phyloP scores from a whole-genome alignment of 306 rosid species.

The Leucaena leucocephala region DNA sequence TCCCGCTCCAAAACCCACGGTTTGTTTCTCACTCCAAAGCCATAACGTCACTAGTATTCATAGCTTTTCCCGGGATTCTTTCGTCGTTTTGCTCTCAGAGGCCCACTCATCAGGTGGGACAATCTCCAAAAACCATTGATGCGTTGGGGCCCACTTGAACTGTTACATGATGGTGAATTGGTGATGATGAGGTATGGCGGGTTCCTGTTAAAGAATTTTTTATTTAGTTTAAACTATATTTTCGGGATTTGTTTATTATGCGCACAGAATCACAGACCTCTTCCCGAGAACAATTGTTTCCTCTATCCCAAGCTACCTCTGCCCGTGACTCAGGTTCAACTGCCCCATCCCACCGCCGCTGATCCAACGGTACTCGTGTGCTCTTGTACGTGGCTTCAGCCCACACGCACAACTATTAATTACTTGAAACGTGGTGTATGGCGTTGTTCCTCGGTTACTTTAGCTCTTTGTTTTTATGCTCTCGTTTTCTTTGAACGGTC shows the following conservation, averaged over 20 bases:
- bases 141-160: constrained; percentile 31
- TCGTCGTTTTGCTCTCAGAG: constrained; percentile 55
- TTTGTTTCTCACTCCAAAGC: constrained; percentile 50
- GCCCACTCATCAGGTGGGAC: constrained; percentile 31
- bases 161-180: constrained; percentile 44
- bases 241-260: constrained; percentile 33
- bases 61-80: constrained; percentile 45
- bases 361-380: constrained; percentile 49
- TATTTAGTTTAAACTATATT: background rate
- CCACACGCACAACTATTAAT: background rate
- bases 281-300: constrained; percentile 42
- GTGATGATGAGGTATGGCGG: constrained; percentile 33
- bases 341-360: constrained; percentile 28
- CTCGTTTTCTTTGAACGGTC: background rate
- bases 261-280: constrained; percentile 16
- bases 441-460: constrained; percentile 9
- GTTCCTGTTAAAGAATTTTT: constrained; percentile 2
- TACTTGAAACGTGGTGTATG: constrained; percentile 35
- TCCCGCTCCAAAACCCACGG: constrained; percentile 50
- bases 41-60: constrained; percentile 43
- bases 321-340: constrained; percentile 30
- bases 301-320: constrained; percentile 22
- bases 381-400: constrained; percentile 18
- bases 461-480: background rate
- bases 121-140: constrained; percentile 22